Base-by-base conservation (phyloP, 192 early-diverging fungal genomes). In the Coemansia interrupta region DNA sequence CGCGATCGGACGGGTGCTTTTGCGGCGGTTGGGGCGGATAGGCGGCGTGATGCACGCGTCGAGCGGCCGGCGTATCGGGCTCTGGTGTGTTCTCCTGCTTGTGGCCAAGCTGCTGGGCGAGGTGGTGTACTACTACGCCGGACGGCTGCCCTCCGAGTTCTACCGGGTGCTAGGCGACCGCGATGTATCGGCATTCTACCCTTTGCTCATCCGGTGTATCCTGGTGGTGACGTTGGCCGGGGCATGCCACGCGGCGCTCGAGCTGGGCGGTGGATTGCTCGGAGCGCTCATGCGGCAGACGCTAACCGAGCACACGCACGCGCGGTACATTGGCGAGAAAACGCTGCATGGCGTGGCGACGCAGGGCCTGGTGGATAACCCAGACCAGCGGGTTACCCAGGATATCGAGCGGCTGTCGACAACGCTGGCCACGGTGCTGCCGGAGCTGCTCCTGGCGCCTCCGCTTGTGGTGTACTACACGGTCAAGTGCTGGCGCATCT, bases 311-410 rank as follows among this genome's bases (percentile, higher is more conserved):
- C 49, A 85, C 46, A 73, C 92, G 11, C 90, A 93, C 44, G 36
- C 44, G 51, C 69, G 78, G 28, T 93, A 92, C 43, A 64, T 89
- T 22, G 72, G 70, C 14, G 73, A 80, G 14, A 83, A 72, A 14
- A 54, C 75, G 4, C 77, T 88, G 43, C 89, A 92, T 64, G 65
- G 81, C 13, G 70, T 86, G 41, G 68, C 84, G 18, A 67, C 69
- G 40, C 73, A 73, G 20, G 75, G 84, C 7, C 54, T 78, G 23
- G 64, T 89, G 24, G 89, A 91, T 57, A 93, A 90, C 63, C 88
- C 89, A 66, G 94, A 97, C 63, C 91, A 93, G 70, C 85, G 93
- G 14, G 92, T 95, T 38, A 82, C 93, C 15, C 91, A 94, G 70
- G 94, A 97, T 67, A 83, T 93, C 32, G 92, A 91, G 63, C 87